Conservation (phyloP, 2,329 filamentous ascomycete genomes). For the Colletotrichum scovillei region DNA sequence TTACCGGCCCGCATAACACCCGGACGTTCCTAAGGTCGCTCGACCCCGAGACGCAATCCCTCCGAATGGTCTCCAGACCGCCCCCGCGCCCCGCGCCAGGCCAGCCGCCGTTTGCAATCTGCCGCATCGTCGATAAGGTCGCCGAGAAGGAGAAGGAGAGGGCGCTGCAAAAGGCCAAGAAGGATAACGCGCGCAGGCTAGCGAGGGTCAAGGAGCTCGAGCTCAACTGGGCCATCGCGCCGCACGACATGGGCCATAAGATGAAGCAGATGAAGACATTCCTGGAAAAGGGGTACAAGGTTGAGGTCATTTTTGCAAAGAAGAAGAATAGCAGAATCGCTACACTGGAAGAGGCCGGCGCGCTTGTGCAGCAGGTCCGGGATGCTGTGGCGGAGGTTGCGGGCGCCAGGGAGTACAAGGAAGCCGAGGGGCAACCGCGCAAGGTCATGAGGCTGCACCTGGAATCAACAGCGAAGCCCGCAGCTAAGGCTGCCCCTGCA, state of each 20-base stretch:
- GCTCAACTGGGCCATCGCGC: conserved; percentile 87
- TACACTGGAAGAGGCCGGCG: conserved; percentile 69
- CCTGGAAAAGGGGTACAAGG: conserved; percentile 77
- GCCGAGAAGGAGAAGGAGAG: conserved; percentile 57
- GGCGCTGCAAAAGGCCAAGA: conserved; percentile 56
- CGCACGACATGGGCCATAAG: conserved; percentile 79
- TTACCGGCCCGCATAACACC: conserved; percentile 53
- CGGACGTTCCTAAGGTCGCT: conserved; percentile 53
- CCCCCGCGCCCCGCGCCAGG: conserved; percentile 38
- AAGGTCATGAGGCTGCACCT: conserved; percentile 56
- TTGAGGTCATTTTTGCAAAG: conserved; percentile 77
- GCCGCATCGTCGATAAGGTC: conserved; percentile 74
- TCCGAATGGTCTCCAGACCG: conserved; percentile 51
- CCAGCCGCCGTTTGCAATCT: conserved; percentile 64
- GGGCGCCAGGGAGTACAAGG: conserved; percentile 57
- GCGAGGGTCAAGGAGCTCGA: conserved; percentile 80
- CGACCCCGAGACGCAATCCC: conserved; percentile 47
- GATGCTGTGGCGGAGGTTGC: conserved; percentile 45
- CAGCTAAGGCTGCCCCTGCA: not conserved
- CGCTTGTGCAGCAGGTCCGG: conserved; percentile 59
- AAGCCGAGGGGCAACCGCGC: conserved; percentile 57
- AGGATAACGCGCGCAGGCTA: conserved; percentile 50
- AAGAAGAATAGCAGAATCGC: conserved; percentile 73
- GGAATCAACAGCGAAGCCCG: conserved; percentile 43
- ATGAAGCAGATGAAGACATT: conserved; percentile 76